A percentile compares a stretch with the other conserved stretches of the same genome.
Conservation (phyloP, 208 protist genomes). For the Crithidia thermophila region DNA sequence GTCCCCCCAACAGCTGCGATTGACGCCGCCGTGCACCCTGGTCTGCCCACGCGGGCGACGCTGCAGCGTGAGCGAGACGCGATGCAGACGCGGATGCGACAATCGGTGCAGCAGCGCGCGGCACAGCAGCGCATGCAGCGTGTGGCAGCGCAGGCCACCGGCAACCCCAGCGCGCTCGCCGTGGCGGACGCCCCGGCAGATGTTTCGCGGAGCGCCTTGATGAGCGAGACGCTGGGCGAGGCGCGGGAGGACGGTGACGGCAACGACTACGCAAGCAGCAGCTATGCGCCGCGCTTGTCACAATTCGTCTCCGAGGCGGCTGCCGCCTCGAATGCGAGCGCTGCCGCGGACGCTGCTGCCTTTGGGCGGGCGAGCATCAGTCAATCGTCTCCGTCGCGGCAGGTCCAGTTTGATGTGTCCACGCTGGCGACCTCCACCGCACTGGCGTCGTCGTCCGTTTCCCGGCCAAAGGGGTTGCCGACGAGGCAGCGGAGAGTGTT, state of each 20-base stretch:
- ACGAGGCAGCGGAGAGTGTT: conserved; percentile 1
- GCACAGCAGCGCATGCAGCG: conserved; percentile 16
- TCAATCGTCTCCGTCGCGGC: too few relatives aligned
- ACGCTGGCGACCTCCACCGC: background rate
- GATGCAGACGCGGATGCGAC: conserved; percentile 36
- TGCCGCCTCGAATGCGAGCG: too few relatives aligned
- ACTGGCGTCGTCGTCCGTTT: background rate
- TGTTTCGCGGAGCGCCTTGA: background rate
- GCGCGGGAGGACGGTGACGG: too few relatives aligned
- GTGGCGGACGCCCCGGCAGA: background rate
- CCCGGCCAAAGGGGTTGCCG: background rate
- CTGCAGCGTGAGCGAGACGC: conserved; percentile 28
- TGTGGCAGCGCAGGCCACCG: conserved; percentile 10
- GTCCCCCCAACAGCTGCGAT: conserved; percentile 26
- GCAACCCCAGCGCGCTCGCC: background rate
- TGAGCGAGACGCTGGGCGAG: too few relatives aligned
- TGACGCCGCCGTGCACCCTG: conserved; percentile 21
- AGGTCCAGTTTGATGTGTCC: background rate
- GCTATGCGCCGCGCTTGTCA: too few relatives aligned
- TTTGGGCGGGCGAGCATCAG: too few relatives aligned
- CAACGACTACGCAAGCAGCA: too few relatives aligned
- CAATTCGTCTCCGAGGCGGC: too few relatives aligned
- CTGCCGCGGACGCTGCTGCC: too few relatives aligned
- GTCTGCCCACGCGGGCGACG: conserved; percentile 18
- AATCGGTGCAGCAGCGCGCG: conserved; percentile 52